phyloP scores from a whole-genome alignment of 805 yeast genomes.

The Yarrowia sp. region DNA sequence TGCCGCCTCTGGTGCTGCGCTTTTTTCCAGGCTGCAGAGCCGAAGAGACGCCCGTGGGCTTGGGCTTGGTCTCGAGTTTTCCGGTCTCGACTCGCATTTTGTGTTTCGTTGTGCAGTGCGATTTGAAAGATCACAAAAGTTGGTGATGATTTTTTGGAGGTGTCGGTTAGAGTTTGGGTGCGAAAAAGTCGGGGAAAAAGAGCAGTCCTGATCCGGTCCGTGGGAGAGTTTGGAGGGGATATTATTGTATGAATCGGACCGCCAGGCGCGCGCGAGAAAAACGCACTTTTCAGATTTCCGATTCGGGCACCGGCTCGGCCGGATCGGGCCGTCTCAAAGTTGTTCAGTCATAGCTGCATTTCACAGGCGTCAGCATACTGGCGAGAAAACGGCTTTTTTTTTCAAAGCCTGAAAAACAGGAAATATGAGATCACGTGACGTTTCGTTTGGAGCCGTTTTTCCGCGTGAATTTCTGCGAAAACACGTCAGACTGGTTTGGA shows the following conservation, averaged over 20 bases:
- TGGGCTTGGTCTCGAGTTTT: constrained; percentile 21
- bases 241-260: neutral
- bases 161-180: neutral
- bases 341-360: neutral
- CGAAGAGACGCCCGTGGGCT: constrained; percentile 22
- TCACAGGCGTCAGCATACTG: neutral
- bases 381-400: neutral
- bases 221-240: neutral
- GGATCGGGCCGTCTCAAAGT: too few species aligned
- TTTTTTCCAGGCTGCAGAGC: constrained; percentile 17
- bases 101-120: neutral
- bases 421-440: too few species aligned
- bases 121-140: neutral
- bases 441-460: too few species aligned
- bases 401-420: too few species aligned
- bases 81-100: constrained; percentile 20
- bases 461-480: too few species aligned
- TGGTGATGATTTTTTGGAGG: constrained; percentile 9
- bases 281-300: neutral
- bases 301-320: neutral
- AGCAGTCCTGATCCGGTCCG: neutral
- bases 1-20: constrained; percentile 1
- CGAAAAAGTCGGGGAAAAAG: neutral
- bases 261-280: neutral
- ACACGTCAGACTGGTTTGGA: too few species aligned